phyloP scores from a whole-genome alignment of 768 basidiomycete genomes.

The Trametes meyenii region DNA sequence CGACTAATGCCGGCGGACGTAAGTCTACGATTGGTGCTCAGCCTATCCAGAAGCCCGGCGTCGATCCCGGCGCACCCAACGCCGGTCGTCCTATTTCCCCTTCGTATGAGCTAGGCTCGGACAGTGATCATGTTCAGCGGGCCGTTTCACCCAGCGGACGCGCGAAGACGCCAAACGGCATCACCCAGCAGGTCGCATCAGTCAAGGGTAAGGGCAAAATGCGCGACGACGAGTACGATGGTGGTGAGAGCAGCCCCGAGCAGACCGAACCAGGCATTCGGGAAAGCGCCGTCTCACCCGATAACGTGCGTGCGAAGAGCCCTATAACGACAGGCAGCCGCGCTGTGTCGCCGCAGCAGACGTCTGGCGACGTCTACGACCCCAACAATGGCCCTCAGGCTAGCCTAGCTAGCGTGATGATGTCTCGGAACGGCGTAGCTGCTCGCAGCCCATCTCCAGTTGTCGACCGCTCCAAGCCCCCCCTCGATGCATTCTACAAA shows the following conservation, averaged over 20 bases:
- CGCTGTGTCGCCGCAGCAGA: slow-evolving; percentile 57
- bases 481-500: slow-evolving; percentile 62
- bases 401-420: slow-evolving; percentile 57
- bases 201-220: slow-evolving; percentile 53
- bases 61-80: slow-evolving; percentile 33
- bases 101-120: slow-evolving; percentile 40
- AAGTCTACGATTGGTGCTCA: slow-evolving; percentile 15
- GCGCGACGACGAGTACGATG: slow-evolving; percentile 49
- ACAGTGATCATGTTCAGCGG: slow-evolving; percentile 61
- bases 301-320: slow-evolving; percentile 60
- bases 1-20: slow-evolving; percentile 26
- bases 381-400: slow-evolving; percentile 35
- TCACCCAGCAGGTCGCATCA: slow-evolving; percentile 38
- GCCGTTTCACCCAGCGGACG: slow-evolving; percentile 63
- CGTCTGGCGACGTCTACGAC: slow-evolving; percentile 25
- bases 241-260: slow-evolving; percentile 51
- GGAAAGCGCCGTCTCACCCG: slow-evolving; percentile 60
- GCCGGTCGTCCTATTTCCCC: slow-evolving; percentile 70
- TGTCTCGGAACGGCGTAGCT: slow-evolving; percentile 52
- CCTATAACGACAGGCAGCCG: slow-evolving; percentile 50
- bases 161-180: slow-evolving; percentile 45
- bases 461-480: slow-evolving; percentile 56
- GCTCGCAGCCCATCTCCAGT: slow-evolving; percentile 62
- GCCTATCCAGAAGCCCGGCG: slow-evolving; percentile 3
- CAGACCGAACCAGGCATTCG: slow-evolving; percentile 45